Conservation (phyloP, 768 basidiomycete species). For the Auricularia auricula-judae region DNA sequence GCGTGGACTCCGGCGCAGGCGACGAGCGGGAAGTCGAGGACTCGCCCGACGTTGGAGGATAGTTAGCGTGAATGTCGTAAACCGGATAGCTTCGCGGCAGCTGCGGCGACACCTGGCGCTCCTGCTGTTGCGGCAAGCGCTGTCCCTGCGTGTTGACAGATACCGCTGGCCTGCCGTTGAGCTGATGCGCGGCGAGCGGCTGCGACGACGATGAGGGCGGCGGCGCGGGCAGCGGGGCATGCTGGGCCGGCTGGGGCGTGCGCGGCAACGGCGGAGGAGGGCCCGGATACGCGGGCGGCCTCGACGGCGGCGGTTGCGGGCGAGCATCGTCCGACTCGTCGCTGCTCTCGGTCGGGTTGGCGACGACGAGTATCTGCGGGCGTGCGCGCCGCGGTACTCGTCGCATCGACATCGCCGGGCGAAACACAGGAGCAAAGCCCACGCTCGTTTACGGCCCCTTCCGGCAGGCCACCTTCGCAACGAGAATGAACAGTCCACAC, state of each 20-base stretch:
- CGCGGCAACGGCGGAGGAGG: conserved; percentile 12
- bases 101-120: background rate
- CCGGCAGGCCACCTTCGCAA: background rate
- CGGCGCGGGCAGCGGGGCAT: conserved; percentile 12
- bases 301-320: conserved; percentile 5
- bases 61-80: background rate
- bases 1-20: conserved; percentile 53
- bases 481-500: background rate
- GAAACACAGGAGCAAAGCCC: background rate
- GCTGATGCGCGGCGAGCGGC: background rate
- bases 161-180: conserved; percentile 10
- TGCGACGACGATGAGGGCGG: conserved; percentile 8
- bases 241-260: conserved; percentile 19
- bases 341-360: conserved; percentile 43
- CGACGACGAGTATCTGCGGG: conserved; percentile 35
- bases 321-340: conserved; percentile 5
- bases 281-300: conserved; percentile 17
- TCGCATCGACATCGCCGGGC: background rate
- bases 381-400: background rate
- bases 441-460: background rate
- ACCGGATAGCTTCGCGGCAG: background rate
- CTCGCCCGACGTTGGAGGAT: background rate
- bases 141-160: conserved; percentile 25
- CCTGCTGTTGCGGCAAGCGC: conserved; percentile 14
- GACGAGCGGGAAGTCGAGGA: conserved; percentile 39